Percentiles rank a stretch among this genome's conserved stretches.
phyloP scores from a whole-genome alignment of 2,329 filamentous ascomycete species.

The Fusarium acutatum region DNA sequence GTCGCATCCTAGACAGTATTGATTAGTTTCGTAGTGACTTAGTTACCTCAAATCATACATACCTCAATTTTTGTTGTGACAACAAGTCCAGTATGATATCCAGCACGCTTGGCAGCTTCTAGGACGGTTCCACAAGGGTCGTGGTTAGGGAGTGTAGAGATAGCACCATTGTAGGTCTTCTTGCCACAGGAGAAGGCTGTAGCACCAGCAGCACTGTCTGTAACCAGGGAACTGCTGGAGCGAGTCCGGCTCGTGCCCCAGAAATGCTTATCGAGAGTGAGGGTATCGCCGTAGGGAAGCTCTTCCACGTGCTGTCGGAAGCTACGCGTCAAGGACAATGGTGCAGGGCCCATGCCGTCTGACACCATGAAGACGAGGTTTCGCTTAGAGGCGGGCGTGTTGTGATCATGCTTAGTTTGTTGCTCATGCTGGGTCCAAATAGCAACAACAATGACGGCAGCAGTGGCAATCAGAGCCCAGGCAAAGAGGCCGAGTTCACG shows the following conservation, averaged over 20 bases:
- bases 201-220: conserved; percentile 95
- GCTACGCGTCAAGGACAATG: conserved; percentile 83
- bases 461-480: conserved; percentile 85
- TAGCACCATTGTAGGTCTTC: conserved; percentile 98
- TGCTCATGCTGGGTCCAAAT: conserved; percentile 79
- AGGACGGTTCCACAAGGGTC: conserved; percentile 90
- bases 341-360: conserved; percentile 97
- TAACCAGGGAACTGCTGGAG: conserved; percentile 85
- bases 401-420: conserved; percentile 50
- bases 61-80: conserved; percentile 75
- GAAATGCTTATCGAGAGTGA: conserved; percentile 86
- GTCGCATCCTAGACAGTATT: conserved; percentile 85
- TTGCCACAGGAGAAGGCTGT: conserved; percentile 92
- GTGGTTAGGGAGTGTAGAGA: conserved; percentile 85
- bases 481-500: conserved; percentile 79
- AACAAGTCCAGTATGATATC: conserved; percentile 92
- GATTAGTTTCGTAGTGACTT: background rate
- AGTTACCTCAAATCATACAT: background rate
- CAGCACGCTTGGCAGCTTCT: conserved; percentile 90
- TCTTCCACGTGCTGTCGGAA: conserved; percentile 82
- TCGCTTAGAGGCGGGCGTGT: conserved; percentile 70
- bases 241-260: conserved; percentile 91
- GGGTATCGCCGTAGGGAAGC: conserved; percentile 76
- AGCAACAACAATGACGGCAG: conserved; percentile 79
- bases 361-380: conserved; percentile 99